Percentiles rank a stretch among this genome's conserved stretches.
phyloP scores from a whole-genome alignment of 2,329 filamentous ascomycete species.

The Corinectria fuckeliana region DNA sequence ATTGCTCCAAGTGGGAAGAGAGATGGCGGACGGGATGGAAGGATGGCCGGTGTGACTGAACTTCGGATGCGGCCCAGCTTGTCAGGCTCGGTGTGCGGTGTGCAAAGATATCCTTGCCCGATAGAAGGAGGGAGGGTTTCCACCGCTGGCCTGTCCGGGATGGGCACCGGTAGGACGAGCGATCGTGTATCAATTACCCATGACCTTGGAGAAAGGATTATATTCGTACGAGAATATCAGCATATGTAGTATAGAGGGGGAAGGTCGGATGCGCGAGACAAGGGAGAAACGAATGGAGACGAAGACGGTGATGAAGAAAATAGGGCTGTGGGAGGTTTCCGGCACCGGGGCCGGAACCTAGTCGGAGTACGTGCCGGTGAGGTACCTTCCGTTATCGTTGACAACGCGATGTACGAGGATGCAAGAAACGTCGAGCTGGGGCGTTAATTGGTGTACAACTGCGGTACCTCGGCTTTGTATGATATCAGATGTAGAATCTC shows the following conservation, averaged over 20 bases:
- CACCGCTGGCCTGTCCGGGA: not conserved
- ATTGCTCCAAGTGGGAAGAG: slow-evolving; percentile 91
- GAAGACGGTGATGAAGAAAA: not conserved
- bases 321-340: slow-evolving; percentile 8
- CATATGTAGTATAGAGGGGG: not conserved
- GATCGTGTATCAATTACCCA: slow-evolving; percentile 8
- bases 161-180: not conserved
- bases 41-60: slow-evolving; percentile 67
- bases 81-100: slow-evolving; percentile 24
- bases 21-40: slow-evolving; percentile 92
- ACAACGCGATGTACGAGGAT: not conserved
- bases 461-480: not conserved
- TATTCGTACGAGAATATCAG: not conserved
- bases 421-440: slow-evolving; percentile 11
- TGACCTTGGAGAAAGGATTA: slow-evolving; percentile 7
- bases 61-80: not conserved
- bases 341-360: not conserved
- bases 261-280: not conserved
- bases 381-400: not conserved
- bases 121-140: not conserved
- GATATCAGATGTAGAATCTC: slow-evolving; percentile 30
- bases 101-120: slow-evolving; percentile 4
- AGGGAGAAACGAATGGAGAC: not conserved
- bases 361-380: not conserved
- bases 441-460: slow-evolving; percentile 14